A percentile compares a stretch with the other conserved stretches of the same genome.
Conservation (phyloP, 2,329 filamentous ascomycete species). For the Dendryphion nanum region DNA sequence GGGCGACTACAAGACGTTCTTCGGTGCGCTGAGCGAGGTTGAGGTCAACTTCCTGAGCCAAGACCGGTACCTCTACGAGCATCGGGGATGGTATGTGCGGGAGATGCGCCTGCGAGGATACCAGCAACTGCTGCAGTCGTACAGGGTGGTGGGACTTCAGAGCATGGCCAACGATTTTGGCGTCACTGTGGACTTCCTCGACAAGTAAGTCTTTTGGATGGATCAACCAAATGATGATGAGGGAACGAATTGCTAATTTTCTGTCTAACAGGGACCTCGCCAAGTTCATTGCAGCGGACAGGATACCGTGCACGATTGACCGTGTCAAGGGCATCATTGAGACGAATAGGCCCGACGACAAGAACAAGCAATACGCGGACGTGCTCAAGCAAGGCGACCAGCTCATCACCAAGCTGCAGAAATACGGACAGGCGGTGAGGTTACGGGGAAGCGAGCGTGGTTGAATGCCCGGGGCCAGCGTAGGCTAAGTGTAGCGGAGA, state of each 20-base stretch:
- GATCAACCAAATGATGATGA: neutral
- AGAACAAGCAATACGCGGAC: constrained; percentile 99
- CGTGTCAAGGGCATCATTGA: constrained; percentile 96
- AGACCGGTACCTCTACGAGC: constrained; percentile 93
- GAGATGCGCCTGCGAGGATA: constrained; percentile 98
- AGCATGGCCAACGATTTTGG: constrained; percentile 98
- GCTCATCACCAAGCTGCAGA: constrained; percentile 97
- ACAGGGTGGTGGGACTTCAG: constrained; percentile 92
- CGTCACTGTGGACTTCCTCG: constrained; percentile 92
- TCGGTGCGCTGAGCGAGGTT: constrained; percentile 81
- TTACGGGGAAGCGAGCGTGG: constrained; percentile 92
- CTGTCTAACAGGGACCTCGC: constrained; percentile 72
- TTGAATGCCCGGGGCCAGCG: too few relatives aligned
- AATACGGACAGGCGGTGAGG: constrained; percentile 95
- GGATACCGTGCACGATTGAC: constrained; percentile 96
- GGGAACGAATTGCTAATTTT: constrained; percentile 11
- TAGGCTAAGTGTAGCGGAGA: too few relatives aligned
- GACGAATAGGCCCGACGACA: constrained; percentile 96
- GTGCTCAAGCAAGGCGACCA: constrained; percentile 97
- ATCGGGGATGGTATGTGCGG: constrained; percentile 94
- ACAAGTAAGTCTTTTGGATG: constrained; percentile 64
- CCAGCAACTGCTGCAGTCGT: constrained; percentile 95
- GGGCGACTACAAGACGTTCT: constrained; percentile 92
- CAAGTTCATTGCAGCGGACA: constrained; percentile 92
- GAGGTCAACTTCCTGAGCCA: constrained; percentile 93